phyloP scores from a whole-genome alignment of 2,329 filamentous ascomycete genomes.

The Pseudogymnoascus destructans region DNA sequence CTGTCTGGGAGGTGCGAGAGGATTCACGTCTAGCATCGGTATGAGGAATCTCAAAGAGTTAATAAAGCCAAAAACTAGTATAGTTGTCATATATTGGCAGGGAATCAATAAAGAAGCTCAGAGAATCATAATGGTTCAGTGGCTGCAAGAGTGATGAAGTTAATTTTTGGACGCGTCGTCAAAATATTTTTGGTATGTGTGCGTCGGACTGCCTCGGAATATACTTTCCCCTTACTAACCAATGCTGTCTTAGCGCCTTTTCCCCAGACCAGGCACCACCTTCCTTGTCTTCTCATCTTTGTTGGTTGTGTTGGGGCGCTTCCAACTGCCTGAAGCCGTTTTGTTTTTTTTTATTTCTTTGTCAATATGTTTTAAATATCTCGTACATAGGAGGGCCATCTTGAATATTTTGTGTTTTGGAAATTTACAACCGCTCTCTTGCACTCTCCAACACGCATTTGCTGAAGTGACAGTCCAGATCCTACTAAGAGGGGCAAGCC shows the following conservation, averaged over 20 bases:
- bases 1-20: background rate
- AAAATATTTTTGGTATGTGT: conserved; percentile 1
- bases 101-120: background rate
- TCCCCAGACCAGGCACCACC: background rate
- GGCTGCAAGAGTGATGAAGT: background rate
- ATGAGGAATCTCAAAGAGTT: background rate
- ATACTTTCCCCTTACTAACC: conserved; percentile 6
- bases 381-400: background rate
- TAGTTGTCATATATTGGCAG: background rate
- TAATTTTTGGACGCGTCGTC: background rate
- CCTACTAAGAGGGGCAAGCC: background rate
- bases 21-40: background rate
- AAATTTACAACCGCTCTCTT: background rate
- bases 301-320: background rate
- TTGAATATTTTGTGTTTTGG: background rate
- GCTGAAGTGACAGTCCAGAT: background rate
- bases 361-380: background rate
- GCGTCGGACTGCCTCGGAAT: background rate
- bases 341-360: background rate
- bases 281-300: conserved; percentile 3
- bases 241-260: background rate
- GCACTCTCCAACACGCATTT: background rate
- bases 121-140: background rate
- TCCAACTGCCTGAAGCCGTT: background rate
- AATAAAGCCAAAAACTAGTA: background rate